These are phyloP conservation scores for Spathaspora boniae DNA, from an alignment of 805 yeast genomes.

Conservation along the genomic window DNA sequence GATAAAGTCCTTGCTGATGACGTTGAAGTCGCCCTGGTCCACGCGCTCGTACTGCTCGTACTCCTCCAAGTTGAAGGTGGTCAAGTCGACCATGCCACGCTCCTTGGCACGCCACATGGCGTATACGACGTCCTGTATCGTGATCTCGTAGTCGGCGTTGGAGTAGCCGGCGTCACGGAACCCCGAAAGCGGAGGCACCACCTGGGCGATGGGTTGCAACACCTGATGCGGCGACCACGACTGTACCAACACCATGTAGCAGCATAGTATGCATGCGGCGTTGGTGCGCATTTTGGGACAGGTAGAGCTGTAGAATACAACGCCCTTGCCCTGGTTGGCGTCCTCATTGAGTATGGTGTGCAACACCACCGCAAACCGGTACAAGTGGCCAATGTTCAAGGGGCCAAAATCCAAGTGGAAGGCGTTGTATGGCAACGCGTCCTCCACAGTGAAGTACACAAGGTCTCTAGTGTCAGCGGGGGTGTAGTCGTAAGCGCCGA, in stretches of 20 bases:
- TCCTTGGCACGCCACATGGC: slow-evolving; percentile 98
- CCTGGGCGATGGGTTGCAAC: slow-evolving; percentile 87
- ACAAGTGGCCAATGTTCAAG: slow-evolving; percentile 85
- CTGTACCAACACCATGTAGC: slow-evolving; percentile 93
- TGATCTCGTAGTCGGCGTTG: slow-evolving; percentile 87
- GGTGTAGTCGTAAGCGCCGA: slow-evolving; percentile 79
- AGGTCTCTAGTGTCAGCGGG: slow-evolving; percentile 75
- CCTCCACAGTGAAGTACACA: slow-evolving; percentile 90
- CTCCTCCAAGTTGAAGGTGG: slow-evolving; percentile 84
- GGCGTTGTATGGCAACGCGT: slow-evolving; percentile 87
- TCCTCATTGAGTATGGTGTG: slow-evolving; percentile 90
- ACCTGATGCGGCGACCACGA: slow-evolving; percentile 99
- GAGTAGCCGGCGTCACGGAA: slow-evolving; percentile 98
- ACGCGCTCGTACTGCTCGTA: slow-evolving; percentile 94
- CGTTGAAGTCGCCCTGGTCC: slow-evolving; percentile 95
- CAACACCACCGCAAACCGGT: slow-evolving; percentile 90
- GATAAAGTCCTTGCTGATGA: slow-evolving; percentile 85
- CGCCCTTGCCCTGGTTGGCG: slow-evolving; percentile 79
- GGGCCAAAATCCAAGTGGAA: slow-evolving; percentile 98
- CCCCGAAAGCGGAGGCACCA: slow-evolving; percentile 89
- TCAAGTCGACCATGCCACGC: slow-evolving; percentile 80
- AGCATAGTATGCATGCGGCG: slow-evolving; percentile 90
- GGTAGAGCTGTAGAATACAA: slow-evolving; percentile 84
- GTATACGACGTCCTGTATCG: slow-evolving; percentile 92
- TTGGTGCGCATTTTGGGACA: slow-evolving; percentile 82